Base-by-base conservation (phyloP, 805 yeast species). In the Starmerella floricola region DNA sequence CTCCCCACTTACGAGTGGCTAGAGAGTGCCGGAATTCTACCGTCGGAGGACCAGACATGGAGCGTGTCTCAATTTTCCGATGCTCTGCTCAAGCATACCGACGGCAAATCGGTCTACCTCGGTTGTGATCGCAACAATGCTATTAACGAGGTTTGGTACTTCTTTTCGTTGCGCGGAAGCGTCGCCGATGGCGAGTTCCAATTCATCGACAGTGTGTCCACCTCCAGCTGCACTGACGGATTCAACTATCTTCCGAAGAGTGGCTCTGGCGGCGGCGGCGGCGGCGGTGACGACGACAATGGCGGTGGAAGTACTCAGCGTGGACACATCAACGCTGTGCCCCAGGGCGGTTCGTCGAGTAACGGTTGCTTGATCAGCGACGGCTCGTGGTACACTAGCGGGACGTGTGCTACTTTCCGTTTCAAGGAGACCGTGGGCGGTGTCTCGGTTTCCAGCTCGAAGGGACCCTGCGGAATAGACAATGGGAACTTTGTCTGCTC, bases 331-430 rank as follows among this genome's bases (percentile, higher is more conserved):
- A 68, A 64, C 18, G 39, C 43, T 40, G 61, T 75, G 12, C 56
- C 68, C 16, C 18, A 10, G 12, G 44, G 34, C 72, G 63, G 32
- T 71, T 77, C 44, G 49, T 2, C 8, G 3, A 21, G 15, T 12
- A 6, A 60, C 4, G 95, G 94, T 8, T 84, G 95, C 61, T 63
- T 88, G 45, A 88, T 87, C 55, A 74, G 81, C 46, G 81, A 74
- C 55, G 98, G 98, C 3, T 72, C 75, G 50, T 87, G 94, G 91
- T 83, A 79, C 62, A 57, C 71, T 4, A 58, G 63, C 31, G 95
- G 95, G 1, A 74, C 91, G 0, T 88, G 96, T 61, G 97, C 95
- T 4, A 75, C 79, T 4, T 87, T 69, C 62, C 68, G 68, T 20
- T 53, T 81, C 20, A 55, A 61, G 26, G 69, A 75, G 41, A 73